A percentile compares a stretch with the other conserved stretches of the same genome.
These are phyloP conservation scores for Dendrostoma leiphaemia DNA, from an alignment of 2,329 filamentous ascomycete genomes.

Conservation along the genomic window DNA sequence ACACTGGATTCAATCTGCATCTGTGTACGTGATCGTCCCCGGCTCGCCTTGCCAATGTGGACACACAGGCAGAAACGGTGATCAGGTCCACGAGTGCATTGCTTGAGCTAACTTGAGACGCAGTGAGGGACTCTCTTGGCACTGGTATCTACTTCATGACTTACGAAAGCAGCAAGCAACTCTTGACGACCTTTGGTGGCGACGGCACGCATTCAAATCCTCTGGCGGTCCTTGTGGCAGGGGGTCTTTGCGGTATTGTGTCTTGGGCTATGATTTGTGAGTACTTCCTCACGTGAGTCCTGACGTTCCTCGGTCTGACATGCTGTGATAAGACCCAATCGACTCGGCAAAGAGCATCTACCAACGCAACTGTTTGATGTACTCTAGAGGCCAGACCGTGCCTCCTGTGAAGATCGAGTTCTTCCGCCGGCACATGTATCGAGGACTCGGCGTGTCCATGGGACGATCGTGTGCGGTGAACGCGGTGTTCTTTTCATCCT, in stretches of 20 bases:
- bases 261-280: conserved; percentile 76
- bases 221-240: conserved; percentile 74
- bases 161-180: conserved; percentile 82
- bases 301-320: background rate
- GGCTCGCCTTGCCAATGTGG: too few relatives aligned
- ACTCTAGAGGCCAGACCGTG: conserved; percentile 62
- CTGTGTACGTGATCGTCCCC: conserved; percentile 57
- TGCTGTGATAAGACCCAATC: conserved; percentile 55
- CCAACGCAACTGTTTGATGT: conserved; percentile 75
- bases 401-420: conserved; percentile 74
- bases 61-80: too few relatives aligned
- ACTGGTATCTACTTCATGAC: conserved; percentile 87
- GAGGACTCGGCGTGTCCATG: conserved; percentile 81
- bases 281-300: conserved; percentile 35
- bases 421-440: conserved; percentile 76
- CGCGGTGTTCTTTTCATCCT: conserved; percentile 86
- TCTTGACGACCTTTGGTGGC: conserved; percentile 71
- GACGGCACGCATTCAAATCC: conserved; percentile 74
- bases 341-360: conserved; percentile 85
- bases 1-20: conserved; percentile 78
- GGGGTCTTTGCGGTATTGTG: conserved; percentile 77
- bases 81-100: too few relatives aligned
- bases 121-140: conserved; percentile 79
- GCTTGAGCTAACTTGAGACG: background rate
- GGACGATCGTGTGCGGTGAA: conserved; percentile 79